Evolutionary conservation across 192 early-diverging fungal genomes (phyloP), one percentile per base, ranked within the genome.

Genomic region (Coemansia sp.): DNA sequence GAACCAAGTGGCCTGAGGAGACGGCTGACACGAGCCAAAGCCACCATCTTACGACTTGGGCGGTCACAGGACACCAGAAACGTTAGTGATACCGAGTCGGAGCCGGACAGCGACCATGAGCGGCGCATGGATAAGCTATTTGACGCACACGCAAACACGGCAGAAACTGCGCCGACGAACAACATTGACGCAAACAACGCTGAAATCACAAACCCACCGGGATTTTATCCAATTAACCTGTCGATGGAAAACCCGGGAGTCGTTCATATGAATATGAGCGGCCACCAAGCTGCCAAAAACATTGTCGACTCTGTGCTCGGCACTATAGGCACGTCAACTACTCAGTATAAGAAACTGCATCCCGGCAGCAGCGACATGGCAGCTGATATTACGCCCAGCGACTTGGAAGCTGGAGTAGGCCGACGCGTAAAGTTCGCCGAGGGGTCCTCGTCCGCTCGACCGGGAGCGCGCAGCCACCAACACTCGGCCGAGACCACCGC

Each of bases 121-220:
- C 36, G 72, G 49, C 58, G 62, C 33, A 83, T 83, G 81, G 81
- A 84, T 64, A 41, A 67, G 31, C 65, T 76, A 58, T 61, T 84
- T 52, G 74, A 84, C 53, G 61, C 55, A 57, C 76, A 76, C 7
- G 65, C 71, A 2, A 84, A 83, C 66, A 69, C 62, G 24, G 69
- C 72, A 0, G 66, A 66, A 16, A 62, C 69, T 2, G 70, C 81
- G 57, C 73, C 71, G 44, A 67, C 69, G 3, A 74, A 62, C 64
- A 84, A 79, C 65, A 76, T 74, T 52, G 81, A 70, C 1, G 81
- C 81, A 3, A 84, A 84, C 68, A 84, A 84, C 68, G 76, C 76
- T 0, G 77, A 76, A 6, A 84, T 79, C 36, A 66, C 78, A 5
- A 75, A 64, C 31, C 55, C 64, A 27, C 70, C 71, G 39, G 68